Conservation (phyloP, 2,329 filamentous ascomycete species). For the Aspergillus sp. region DNA sequence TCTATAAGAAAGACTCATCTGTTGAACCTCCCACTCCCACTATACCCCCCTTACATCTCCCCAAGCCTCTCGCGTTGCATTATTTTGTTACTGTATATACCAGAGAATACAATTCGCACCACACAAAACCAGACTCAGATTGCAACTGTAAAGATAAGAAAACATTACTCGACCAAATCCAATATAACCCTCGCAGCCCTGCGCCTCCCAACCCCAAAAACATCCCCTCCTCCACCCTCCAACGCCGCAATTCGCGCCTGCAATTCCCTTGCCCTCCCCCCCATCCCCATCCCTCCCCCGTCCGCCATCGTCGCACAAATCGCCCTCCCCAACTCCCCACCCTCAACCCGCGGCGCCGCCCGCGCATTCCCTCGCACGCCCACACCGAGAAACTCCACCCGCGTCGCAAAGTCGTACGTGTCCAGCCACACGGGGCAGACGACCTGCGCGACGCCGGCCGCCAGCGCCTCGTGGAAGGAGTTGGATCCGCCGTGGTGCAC, state of each 20-base stretch:
- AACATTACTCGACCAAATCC: not conserved
- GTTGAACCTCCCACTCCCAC: not conserved
- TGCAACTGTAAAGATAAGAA: too few species aligned
- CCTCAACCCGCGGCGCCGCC: not conserved
- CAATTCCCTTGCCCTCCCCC: not conserved
- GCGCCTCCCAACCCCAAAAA: not conserved
- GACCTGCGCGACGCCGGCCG: not conserved
- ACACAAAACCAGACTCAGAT: too few species aligned
- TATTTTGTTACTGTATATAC: too few species aligned
- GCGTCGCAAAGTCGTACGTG: not conserved
- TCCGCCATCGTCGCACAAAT: not conserved
- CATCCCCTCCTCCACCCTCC: not conserved
- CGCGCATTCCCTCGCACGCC: not conserved
- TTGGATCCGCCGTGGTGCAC: not conserved
- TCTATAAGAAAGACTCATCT: not conserved
- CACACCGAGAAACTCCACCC: not conserved
- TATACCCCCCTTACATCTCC: too few species aligned
- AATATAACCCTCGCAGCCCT: not conserved
- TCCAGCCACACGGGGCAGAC: not conserved
- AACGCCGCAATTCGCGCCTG: not conserved
- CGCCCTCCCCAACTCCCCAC: not conserved
- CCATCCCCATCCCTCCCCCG: not conserved
- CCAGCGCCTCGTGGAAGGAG: not conserved
- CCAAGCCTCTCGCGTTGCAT: too few species aligned
- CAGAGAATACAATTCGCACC: too few species aligned